A percentile compares a stretch with the other conserved stretches of the same genome.
phyloP scores from a whole-genome alignment of 2,329 filamentous ascomycete genomes.

The Diaporthe destruens region DNA sequence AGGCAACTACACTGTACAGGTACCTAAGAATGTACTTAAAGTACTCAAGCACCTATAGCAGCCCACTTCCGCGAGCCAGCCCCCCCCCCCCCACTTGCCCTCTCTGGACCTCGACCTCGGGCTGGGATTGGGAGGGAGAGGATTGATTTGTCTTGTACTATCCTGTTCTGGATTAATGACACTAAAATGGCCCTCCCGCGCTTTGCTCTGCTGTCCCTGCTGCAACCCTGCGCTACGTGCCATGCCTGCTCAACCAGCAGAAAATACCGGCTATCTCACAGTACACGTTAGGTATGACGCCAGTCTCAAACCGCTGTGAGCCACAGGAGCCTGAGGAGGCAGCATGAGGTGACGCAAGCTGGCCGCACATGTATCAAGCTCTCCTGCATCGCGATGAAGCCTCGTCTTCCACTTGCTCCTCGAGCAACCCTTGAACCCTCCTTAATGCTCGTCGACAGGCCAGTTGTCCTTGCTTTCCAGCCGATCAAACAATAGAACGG shows the following conservation, averaged over 20 bases:
- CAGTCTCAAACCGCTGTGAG: conserved; percentile 27
- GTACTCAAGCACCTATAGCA: not conserved
- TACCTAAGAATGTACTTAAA: no score
- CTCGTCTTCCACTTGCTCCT: conserved; percentile 24
- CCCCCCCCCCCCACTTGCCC: not conserved
- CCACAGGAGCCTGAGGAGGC: conserved; percentile 10
- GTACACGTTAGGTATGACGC: conserved; percentile 35
- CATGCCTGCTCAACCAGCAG: conserved; percentile 31
- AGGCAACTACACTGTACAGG: conserved; percentile 5
- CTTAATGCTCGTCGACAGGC: not conserved
- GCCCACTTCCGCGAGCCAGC: not conserved
- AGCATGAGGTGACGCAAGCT: conserved; percentile 33
- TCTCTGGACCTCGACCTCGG: conserved; percentile 20
- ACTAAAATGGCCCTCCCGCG: conserved; percentile 16
- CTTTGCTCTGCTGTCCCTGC: not conserved
- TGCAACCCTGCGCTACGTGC: conserved; percentile 32
- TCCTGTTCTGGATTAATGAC: conserved; percentile 25
- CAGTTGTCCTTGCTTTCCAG: conserved; percentile 4
- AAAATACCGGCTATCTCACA: not conserved
- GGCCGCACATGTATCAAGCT: conserved; percentile 38
- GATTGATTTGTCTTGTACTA: not conserved
- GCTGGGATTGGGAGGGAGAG: conserved; percentile 28
- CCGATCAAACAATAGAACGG: conserved; percentile 27
- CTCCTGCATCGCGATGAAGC: not conserved
- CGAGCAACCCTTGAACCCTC: conserved; percentile 8